phyloP scores from a whole-genome alignment of 345 rosid genomes.

The Eucalyptus erythrocorys region DNA sequence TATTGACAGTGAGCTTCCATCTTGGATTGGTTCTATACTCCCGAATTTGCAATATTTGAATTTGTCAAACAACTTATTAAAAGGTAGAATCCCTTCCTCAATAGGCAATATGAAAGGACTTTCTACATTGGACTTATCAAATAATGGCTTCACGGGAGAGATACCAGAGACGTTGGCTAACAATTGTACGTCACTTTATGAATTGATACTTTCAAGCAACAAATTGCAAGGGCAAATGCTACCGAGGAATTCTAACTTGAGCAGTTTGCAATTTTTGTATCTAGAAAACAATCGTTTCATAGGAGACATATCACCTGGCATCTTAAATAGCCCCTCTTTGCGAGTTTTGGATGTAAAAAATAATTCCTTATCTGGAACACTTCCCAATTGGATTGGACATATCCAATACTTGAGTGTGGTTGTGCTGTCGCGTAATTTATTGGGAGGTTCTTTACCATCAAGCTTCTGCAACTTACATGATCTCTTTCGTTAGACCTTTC shows the following conservation, averaged over 20 bases:
- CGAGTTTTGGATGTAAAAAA: neutral
- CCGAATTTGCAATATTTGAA: neutral
- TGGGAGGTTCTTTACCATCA: neutral
- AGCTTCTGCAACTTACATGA: neutral
- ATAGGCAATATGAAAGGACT: neutral
- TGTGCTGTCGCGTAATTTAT: neutral
- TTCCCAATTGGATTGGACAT: slow-evolving; percentile 4
- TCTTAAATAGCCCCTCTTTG: fast-evolving
- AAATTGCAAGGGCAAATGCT: neutral
- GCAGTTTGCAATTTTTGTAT: fast-evolving
- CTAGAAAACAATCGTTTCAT: fast-evolving
- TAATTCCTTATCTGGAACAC: neutral
- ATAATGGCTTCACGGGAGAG: slow-evolving; percentile 4
- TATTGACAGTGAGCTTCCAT: fast-evolving
- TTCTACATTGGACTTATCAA: neutral
- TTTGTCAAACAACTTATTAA: neutral
- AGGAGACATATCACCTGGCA: fast-evolving
- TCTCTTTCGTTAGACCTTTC: neutral
- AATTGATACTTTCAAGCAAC: neutral
- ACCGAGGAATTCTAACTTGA: neutral
- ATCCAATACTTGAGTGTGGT: neutral
- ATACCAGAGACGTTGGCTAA: neutral
- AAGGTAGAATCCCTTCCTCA: slow-evolving; percentile 7
- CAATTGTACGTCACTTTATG: neutral
- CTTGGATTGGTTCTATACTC: neutral